Evolutionary conservation across 1,139 yeast genomes (phyloP).

Genomic region (Debaryomycetaceae sp.): DNA sequence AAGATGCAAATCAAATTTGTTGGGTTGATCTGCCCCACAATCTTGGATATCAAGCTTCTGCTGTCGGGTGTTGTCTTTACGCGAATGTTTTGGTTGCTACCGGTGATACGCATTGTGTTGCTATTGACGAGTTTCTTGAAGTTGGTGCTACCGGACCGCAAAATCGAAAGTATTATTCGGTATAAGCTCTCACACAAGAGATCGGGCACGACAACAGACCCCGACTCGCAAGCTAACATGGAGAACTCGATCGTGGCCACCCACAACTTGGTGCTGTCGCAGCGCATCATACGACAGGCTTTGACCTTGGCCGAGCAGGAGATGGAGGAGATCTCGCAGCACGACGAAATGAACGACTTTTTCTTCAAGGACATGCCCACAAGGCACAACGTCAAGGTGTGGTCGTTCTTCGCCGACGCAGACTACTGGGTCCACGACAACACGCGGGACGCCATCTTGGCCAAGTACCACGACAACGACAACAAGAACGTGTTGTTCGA

Average conservation of each 20-base stretch:
- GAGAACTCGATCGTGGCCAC: constrained; percentile 42
- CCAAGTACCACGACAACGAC: constrained; percentile 27
- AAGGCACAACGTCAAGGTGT: constrained; percentile 26
- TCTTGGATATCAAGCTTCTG: constrained; percentile 51
- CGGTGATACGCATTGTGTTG: constrained; percentile 26
- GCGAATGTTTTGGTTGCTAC: constrained; percentile 25
- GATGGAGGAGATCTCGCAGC: constrained; percentile 41
- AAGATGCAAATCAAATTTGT: constrained; percentile 30
- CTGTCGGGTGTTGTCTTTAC: constrained; percentile 43
- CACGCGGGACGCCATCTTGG: constrained; percentile 39
- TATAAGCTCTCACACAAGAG: constrained; percentile 4
- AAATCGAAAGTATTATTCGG: constrained; percentile 19
- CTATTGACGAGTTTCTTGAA: constrained; percentile 18
- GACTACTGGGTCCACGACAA: constrained; percentile 61
- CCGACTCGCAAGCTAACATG: constrained; percentile 16
- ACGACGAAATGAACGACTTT: constrained; percentile 41
- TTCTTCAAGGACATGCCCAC: constrained; percentile 36
- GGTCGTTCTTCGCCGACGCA: constrained; percentile 52
- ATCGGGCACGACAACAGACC: not conserved
- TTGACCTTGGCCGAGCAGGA: constrained; percentile 57
- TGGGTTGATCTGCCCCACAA: constrained; percentile 65
- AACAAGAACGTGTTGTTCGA: constrained; percentile 29
- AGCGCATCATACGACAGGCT: constrained; percentile 45
- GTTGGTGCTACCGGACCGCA: constrained; percentile 17
- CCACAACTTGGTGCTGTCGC: constrained; percentile 33